These are phyloP conservation scores for Fusarium graminum DNA, from an alignment of 2,329 filamentous ascomycete species.

Conservation along the genomic window DNA sequence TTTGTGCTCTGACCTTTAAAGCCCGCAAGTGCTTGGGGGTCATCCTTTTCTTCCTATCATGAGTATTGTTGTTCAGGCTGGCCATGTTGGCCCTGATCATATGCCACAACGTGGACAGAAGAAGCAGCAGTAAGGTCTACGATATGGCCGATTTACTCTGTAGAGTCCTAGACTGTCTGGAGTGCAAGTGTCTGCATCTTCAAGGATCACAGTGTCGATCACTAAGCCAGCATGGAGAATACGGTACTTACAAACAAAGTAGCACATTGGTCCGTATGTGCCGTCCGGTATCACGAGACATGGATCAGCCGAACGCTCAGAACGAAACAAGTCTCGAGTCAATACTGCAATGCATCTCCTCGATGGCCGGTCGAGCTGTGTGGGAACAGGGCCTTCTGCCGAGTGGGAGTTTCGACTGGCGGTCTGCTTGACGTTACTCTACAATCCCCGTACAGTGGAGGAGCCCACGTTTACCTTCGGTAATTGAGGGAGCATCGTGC, in stretches of 20 bases:
- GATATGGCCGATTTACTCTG: not conserved
- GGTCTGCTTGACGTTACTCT: conserved; percentile 36
- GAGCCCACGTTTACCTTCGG: conserved; percentile 24
- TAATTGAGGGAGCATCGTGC: conserved; percentile 27
- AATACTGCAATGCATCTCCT: conserved; percentile 8
- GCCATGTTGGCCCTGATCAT: conserved; percentile 14
- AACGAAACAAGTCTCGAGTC: conserved; percentile 24
- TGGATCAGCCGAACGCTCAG: conserved; percentile 23
- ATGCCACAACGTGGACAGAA: conserved; percentile 1
- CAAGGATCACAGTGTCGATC: conserved; percentile 34
- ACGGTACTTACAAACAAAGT: conserved; percentile 27
- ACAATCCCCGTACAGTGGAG: conserved; percentile 29
- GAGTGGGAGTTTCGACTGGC: conserved; percentile 42
- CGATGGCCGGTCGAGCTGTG: conserved; percentile 15
- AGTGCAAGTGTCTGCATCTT: conserved; percentile 19
- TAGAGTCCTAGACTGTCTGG: not conserved
- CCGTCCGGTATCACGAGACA: conserved; percentile 15
- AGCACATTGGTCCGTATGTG: conserved; percentile 36
- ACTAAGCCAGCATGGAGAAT: conserved; percentile 27
- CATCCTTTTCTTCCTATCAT: conserved; percentile 6
- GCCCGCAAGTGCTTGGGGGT: not conserved
- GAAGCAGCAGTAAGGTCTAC: conserved; percentile 1
- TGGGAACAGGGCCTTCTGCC: conserved; percentile 36
- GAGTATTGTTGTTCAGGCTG: conserved; percentile 1
- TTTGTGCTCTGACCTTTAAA: conserved; percentile 37